Conservation (phyloP, 257 asterid genomes). For the Schizonepeta tenuifolia region DNA sequence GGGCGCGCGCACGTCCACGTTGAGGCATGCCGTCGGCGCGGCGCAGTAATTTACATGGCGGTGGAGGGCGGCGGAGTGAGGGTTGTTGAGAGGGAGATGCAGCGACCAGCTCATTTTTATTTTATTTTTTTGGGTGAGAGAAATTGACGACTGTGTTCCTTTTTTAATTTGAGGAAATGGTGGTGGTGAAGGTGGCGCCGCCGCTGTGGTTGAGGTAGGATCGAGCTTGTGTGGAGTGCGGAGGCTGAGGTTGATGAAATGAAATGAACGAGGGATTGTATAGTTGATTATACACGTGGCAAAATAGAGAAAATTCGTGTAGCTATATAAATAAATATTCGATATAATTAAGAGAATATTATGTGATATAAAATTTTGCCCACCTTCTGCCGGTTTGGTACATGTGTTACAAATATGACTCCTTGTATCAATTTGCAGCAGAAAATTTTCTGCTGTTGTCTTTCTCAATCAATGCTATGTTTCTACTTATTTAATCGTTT, state of each 20-base stretch:
- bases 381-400: too few species aligned
- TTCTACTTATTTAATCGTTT: too few species aligned
- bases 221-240: not conserved
- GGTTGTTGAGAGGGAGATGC: slow-evolving; percentile 33
- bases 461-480: too few species aligned
- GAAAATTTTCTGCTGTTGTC: too few species aligned
- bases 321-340: too few species aligned
- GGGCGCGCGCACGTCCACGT: slow-evolving; percentile 50
- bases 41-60: slow-evolving; percentile 33
- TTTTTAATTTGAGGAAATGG: not conserved
- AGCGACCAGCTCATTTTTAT: slow-evolving; percentile 22
- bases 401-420: too few species aligned
- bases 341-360: too few species aligned
- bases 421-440: too few species aligned
- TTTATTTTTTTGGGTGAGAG: not conserved
- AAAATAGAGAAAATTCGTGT: too few species aligned
- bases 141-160: not conserved
- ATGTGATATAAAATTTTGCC: too few species aligned
- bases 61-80: slow-evolving; percentile 41
- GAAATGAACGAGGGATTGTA: too few species aligned
- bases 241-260: not conserved
- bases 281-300: not conserved
- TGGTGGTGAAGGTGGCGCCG: not conserved
- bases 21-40: slow-evolving; percentile 51
- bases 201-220: not conserved